Evolutionary conservation across 2,329 filamentous ascomycete species (phyloP).

Genomic region (Leptographium radiaticola): DNA sequence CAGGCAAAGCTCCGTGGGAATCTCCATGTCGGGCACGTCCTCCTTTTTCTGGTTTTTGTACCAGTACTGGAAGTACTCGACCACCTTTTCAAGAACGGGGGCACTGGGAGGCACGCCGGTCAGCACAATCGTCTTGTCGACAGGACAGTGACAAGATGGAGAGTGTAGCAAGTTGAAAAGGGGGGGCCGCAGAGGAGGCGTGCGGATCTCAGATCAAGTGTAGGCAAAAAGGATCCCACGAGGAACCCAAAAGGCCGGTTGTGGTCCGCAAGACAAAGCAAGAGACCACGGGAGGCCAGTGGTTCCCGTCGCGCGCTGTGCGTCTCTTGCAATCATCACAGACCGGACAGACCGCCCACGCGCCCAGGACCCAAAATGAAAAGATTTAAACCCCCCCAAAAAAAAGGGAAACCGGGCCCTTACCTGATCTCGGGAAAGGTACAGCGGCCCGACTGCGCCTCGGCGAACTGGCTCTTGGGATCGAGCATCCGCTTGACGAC

Average conservation of each 20-base stretch:
- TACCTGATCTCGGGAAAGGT: slow-evolving; percentile 64
- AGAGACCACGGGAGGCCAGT: slow-evolving; percentile 1
- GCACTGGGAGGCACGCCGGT: slow-evolving; percentile 34
- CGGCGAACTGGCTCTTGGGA: slow-evolving; percentile 51
- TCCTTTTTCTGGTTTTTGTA: slow-evolving; percentile 57
- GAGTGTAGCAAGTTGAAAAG: background rate
- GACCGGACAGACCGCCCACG: slow-evolving; percentile 2
- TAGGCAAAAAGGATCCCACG: slow-evolving; percentile 8
- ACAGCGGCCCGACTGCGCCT: slow-evolving; percentile 51
- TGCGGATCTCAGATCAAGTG: slow-evolving; percentile 15
- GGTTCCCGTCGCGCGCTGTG: slow-evolving; percentile 12
- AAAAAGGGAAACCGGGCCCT: slow-evolving; percentile 15
- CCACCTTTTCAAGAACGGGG: slow-evolving; percentile 64
- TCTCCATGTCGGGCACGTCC: slow-evolving; percentile 69
- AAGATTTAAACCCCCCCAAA: too few relatives aligned
- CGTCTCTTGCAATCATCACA: slow-evolving; percentile 18
- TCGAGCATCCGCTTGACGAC: slow-evolving; percentile 66
- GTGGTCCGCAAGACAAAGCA: too few relatives aligned
- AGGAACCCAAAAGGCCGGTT: slow-evolving; percentile 3
- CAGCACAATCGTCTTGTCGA: background rate
- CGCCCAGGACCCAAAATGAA: too few relatives aligned
- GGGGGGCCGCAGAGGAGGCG: background rate
- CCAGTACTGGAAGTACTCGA: slow-evolving; percentile 75
- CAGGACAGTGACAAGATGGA: background rate
- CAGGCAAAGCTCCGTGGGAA: slow-evolving; percentile 64